A percentile compares a stretch with the other conserved stretches of the same genome.
Conservation (phyloP, 768 basidiomycete genomes). For the Serendipita sp. region DNA sequence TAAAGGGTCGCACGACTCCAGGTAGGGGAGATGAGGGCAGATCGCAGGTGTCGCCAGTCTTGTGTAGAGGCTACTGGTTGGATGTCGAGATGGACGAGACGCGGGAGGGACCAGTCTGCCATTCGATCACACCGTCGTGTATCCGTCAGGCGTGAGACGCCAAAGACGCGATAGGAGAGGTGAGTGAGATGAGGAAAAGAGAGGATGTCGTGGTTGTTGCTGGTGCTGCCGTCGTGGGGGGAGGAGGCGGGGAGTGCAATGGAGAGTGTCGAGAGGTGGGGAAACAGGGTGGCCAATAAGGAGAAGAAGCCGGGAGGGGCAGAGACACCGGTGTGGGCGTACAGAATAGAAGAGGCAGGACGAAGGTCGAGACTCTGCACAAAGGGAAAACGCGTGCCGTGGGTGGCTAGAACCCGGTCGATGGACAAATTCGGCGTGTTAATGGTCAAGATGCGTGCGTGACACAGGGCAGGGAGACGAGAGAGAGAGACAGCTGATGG, state of each 20-base stretch:
- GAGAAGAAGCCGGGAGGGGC: background rate
- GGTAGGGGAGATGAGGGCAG: no score
- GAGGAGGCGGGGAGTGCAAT: background rate
- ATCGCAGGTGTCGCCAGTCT: background rate
- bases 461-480: background rate
- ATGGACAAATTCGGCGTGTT: background rate
- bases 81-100: background rate
- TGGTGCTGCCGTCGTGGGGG: no score
- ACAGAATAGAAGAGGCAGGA: background rate
- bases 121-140: background rate
- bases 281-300: background rate
- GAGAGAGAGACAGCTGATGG: background rate
- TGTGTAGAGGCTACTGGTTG: background rate
- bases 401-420: background rate
- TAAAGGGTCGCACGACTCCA: background rate
- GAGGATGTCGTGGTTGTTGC: background rate
- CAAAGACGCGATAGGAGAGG: background rate
- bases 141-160: background rate
- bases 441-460: background rate
- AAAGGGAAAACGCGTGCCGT: background rate
- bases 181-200: background rate
- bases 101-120: background rate
- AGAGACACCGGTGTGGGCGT: background rate
- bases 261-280: background rate
- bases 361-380: background rate